A percentile compares a stretch with the other conserved stretches of the same genome.
Evolutionary conservation across 1,284 basidiomycete genomes (phyloP).

Genomic region (Calocybe gambosa): DNA sequence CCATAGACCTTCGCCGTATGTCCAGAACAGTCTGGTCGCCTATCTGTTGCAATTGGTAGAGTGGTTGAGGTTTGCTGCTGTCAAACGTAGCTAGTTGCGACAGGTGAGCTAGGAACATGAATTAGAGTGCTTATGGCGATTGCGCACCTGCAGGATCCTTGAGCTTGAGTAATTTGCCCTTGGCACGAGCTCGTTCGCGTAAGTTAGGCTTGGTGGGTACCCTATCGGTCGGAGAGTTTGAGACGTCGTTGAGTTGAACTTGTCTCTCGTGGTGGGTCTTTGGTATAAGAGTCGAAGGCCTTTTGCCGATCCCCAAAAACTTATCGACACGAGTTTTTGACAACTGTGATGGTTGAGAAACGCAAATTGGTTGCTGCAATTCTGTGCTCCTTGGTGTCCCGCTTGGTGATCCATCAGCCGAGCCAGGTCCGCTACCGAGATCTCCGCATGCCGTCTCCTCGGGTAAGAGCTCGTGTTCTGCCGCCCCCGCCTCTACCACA

Average conservation of each 20-base stretch:
- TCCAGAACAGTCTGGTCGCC: constrained; percentile 15
- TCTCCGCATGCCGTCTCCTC: constrained; percentile 7
- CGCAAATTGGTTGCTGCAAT: constrained; percentile 11
- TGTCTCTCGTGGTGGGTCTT: constrained; percentile 6
- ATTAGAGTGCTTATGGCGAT: neutral
- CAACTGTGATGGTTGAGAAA: constrained; percentile 13
- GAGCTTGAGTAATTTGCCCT: constrained; percentile 16
- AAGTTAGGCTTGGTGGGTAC: constrained; percentile 1
- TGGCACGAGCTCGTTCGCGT: constrained; percentile 15
- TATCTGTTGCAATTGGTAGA: constrained; percentile 8
- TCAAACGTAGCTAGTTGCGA: constrained; percentile 9
- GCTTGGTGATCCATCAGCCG: constrained; percentile 11
- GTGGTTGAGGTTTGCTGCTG: constrained; percentile 4
- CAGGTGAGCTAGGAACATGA: neutral
- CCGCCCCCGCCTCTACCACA: constrained; percentile 12
- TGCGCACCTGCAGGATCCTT: constrained; percentile 8
- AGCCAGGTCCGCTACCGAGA: constrained; percentile 1
- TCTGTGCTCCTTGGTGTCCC: constrained; percentile 3
- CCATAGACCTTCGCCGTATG: constrained; percentile 14
- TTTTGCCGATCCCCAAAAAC: constrained; percentile 16
- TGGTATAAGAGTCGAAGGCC: constrained; percentile 13
- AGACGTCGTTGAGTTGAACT: constrained; percentile 11
- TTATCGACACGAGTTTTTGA: constrained; percentile 16
- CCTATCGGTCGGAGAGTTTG: constrained; percentile 1
- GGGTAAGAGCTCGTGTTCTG: neutral